phyloP scores from a whole-genome alignment of 1,284 basidiomycete species.

The Rhodofomes roseus region DNA sequence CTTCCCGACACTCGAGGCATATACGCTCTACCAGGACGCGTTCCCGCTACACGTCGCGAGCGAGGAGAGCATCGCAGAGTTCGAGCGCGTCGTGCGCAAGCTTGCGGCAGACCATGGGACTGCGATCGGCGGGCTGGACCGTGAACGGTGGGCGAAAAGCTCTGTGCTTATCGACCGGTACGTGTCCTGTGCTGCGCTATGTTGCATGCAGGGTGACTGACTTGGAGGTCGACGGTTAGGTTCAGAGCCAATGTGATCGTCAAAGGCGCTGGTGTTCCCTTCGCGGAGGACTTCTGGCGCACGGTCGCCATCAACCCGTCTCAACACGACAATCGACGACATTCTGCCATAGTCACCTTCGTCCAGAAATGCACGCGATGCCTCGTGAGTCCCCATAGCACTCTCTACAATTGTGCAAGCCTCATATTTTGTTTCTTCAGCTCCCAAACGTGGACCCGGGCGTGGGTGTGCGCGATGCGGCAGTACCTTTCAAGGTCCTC shows the following conservation, averaged over 20 bases:
- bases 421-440: constrained; percentile 29
- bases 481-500: constrained; percentile 70
- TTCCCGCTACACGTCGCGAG: constrained; percentile 66
- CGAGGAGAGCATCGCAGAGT: constrained; percentile 54
- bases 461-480: constrained; percentile 62
- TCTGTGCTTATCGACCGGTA: constrained; percentile 62
- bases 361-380: constrained; percentile 70
- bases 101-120: constrained; percentile 16
- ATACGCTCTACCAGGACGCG: constrained; percentile 59
- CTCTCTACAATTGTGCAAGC: constrained; percentile 3
- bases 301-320: constrained; percentile 43
- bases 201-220: not conserved
- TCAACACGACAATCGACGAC: constrained; percentile 14
- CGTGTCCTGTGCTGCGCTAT: constrained; percentile 4
- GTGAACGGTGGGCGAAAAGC: constrained; percentile 49
- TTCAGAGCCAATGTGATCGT: constrained; percentile 75
- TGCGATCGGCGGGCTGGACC: constrained; percentile 45
- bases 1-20: constrained; percentile 53
- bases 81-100: constrained; percentile 44
- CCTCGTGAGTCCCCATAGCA: constrained; percentile 46
- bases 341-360: constrained; percentile 43
- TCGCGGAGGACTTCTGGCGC: constrained; percentile 53
- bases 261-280: constrained; percentile 46
- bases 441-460: constrained; percentile 67
- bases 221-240: constrained; percentile 29